phyloP scores from a whole-genome alignment of 2,329 filamentous ascomycete species.

The Phaeosphaeria sp. region DNA sequence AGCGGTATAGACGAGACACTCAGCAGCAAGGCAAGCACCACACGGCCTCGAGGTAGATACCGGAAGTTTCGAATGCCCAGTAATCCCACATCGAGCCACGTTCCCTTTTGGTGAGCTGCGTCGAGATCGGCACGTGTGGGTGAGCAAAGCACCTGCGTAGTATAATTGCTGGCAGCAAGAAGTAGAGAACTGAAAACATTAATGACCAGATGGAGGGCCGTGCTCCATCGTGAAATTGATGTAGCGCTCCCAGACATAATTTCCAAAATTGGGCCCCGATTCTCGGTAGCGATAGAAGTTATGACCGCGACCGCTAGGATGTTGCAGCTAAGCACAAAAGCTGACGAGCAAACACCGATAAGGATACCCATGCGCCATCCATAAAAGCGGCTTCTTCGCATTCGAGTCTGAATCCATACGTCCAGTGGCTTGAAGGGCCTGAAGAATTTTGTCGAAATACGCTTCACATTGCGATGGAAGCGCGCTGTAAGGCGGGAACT shows the following conservation, averaged over 20 bases:
- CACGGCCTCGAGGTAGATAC: background rate
- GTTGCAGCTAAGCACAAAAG: background rate
- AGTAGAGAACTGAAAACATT: conserved; percentile 15
- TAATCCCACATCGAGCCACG: conserved; percentile 8
- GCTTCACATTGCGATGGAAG: background rate
- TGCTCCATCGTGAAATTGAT: background rate
- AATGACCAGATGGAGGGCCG: background rate
- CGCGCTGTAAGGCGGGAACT: background rate
- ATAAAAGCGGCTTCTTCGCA: background rate
- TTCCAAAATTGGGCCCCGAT: background rate
- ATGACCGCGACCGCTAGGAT: background rate
- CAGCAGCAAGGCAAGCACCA: background rate
- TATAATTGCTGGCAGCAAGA: conserved; percentile 12
- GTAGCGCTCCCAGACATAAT: background rate
- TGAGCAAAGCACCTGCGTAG: conserved; percentile 16
- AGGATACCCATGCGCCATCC: background rate
- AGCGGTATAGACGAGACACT: background rate
- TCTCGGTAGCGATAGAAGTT: background rate
- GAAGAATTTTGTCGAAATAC: background rate
- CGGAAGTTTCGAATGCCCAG: background rate
- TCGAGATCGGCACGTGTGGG: conserved; percentile 17
- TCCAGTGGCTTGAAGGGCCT: background rate
- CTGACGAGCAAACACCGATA: background rate
- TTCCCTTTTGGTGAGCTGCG: conserved; percentile 24
- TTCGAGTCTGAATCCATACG: background rate